phyloP scores from a whole-genome alignment of 768 basidiomycete species.

The Phallus indusiatus region DNA sequence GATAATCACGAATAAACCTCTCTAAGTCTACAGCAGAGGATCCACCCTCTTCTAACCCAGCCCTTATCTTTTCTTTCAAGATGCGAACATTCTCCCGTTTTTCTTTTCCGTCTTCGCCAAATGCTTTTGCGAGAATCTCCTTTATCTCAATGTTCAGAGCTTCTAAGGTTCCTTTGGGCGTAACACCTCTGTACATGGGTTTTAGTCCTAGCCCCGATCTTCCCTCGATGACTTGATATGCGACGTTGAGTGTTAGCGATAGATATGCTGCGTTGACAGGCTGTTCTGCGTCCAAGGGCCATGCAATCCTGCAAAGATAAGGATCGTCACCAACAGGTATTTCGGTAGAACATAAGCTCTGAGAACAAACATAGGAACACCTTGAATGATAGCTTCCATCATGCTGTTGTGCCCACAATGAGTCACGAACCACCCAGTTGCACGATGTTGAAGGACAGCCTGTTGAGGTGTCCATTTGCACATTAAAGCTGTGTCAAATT shows the following conservation, averaged over 20 bases:
- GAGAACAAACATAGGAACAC: conserved; percentile 16
- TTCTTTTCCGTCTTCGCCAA: conserved; percentile 13
- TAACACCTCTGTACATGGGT: too few species aligned
- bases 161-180: conserved; percentile 13
- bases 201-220: conserved; percentile 14
- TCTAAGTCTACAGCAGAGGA: background rate
- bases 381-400: conserved; percentile 15
- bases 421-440: conserved; percentile 17
- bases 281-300: conserved; percentile 21
- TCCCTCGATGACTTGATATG: conserved; percentile 16
- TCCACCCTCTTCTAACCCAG: conserved; percentile 12
- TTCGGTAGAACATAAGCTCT: too few species aligned
- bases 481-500: conserved; percentile 15
- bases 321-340: too few species aligned
- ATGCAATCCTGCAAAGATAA: conserved; percentile 16
- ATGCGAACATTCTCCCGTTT: conserved; percentile 15
- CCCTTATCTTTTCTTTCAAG: background rate
- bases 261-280: conserved; percentile 16
- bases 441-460: conserved; percentile 17
- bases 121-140: conserved; percentile 11
- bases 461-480: conserved; percentile 20
- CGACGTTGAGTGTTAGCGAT: conserved; percentile 10
- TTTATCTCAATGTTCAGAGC: conserved; percentile 12
- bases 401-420: conserved; percentile 20
- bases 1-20: background rate